Evolutionary conservation across 192 early-diverging fungal species (phyloP).

Genomic region (Glomus cerebriforme): DNA sequence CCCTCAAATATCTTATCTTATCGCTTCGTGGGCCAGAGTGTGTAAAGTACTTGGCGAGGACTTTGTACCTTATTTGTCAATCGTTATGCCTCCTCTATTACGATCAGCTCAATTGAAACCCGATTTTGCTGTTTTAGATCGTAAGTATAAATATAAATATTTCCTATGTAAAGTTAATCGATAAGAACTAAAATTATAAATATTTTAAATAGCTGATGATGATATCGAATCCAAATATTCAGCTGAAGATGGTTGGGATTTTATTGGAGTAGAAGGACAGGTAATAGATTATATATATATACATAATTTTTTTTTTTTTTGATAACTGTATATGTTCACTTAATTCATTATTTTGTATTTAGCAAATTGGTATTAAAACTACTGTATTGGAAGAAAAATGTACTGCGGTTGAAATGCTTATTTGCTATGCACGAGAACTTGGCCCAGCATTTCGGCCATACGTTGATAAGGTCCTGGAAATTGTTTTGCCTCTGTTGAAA

Average conservation of each 20-base stretch:
- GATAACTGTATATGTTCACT: too few species aligned
- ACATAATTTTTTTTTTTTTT: too few species aligned
- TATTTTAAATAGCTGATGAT: constrained; percentile 56
- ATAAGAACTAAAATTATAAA: neutral
- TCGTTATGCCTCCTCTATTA: constrained; percentile 93
- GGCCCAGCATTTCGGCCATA: constrained; percentile 88
- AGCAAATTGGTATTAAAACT: constrained; percentile 93
- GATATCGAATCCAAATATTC: constrained; percentile 83
- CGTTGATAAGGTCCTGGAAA: constrained; percentile 79
- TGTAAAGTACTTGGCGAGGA: constrained; percentile 93
- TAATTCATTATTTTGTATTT: neutral
- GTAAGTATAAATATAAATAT: constrained; percentile 41
- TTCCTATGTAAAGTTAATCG: neutral
- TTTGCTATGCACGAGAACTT: constrained; percentile 91
- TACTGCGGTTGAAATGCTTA: constrained; percentile 97
- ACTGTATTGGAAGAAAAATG: constrained; percentile 97
- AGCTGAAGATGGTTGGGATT: constrained; percentile 98
- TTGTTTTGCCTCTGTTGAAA: constrained; percentile 86
- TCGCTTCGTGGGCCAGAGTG: constrained; percentile 95
- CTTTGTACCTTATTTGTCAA: constrained; percentile 89
- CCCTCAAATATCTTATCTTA: constrained; percentile 89
- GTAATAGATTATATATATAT: too few species aligned
- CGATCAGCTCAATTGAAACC: constrained; percentile 86
- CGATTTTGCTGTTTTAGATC: constrained; percentile 87
- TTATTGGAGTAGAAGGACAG: constrained; percentile 87